Conservation (phyloP, 768 basidiomycete genomes). For the Gelatoporia subvermispora region DNA sequence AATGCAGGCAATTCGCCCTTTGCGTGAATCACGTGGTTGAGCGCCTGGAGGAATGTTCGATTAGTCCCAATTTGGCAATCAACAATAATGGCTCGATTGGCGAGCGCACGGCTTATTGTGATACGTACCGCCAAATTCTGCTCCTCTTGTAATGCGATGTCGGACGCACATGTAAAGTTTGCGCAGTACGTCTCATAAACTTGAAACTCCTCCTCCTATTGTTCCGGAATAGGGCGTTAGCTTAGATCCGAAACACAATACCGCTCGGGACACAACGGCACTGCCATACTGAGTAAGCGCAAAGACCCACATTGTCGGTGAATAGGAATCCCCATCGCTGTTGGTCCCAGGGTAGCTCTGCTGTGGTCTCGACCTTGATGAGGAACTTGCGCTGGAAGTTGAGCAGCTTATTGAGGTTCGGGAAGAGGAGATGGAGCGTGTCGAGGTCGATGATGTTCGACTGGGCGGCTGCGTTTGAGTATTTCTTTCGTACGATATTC, state of each 20-base stretch:
- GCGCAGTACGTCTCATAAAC: constrained; percentile 96
- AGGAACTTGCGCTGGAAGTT: constrained; percentile 96
- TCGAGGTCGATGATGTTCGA: constrained; percentile 88
- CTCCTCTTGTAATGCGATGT: constrained; percentile 55
- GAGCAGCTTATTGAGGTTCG: constrained; percentile 88
- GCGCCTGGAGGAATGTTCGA: constrained; percentile 42
- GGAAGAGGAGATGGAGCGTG: constrained; percentile 93
- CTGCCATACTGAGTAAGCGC: constrained; percentile 33
- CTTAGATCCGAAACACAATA: constrained; percentile 25
- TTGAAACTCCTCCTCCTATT: constrained; percentile 88
- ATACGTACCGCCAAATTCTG: constrained; percentile 67
- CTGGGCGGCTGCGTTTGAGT: constrained; percentile 77
- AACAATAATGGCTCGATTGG: constrained; percentile 5
- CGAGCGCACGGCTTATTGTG: no score
- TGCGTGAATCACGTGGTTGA: constrained; percentile 82
- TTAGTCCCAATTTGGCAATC: constrained; percentile 20
- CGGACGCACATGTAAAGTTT: constrained; percentile 40
- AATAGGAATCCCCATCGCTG: constrained; percentile 88
- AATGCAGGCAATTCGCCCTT: constrained; percentile 93
- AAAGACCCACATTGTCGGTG: constrained; percentile 67
- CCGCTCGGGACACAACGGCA: constrained; percentile 38
- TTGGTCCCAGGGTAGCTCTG: constrained; percentile 75
- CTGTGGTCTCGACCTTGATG: constrained; percentile 82
- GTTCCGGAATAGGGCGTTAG: constrained; percentile 29
- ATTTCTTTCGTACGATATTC: constrained; percentile 61